phyloP scores from a whole-genome alignment of 176 grass and related monocot species.

The Triticum urartu region DNA sequence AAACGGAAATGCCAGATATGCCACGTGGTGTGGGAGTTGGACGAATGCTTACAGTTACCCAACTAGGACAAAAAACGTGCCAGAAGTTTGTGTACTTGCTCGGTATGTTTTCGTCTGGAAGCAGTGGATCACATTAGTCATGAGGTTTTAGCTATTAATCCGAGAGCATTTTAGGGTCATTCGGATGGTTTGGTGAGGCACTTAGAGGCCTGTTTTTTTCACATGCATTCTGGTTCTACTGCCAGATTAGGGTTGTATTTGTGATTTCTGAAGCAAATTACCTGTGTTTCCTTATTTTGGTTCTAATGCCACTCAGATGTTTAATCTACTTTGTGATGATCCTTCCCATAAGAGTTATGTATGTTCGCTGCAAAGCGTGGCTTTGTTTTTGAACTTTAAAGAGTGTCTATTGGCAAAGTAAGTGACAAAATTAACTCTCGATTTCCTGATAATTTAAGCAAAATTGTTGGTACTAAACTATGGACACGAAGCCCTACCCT shows the following conservation, averaged over 20 bases:
- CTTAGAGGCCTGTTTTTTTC: background rate
- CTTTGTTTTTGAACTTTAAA: background rate
- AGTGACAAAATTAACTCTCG: background rate
- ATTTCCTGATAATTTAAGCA: slow-evolving; percentile 8
- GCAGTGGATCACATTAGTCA: background rate
- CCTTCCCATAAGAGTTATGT: background rate
- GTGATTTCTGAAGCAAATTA: background rate
- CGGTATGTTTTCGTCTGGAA: background rate
- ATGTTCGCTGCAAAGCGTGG: background rate
- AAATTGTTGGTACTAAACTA: slow-evolving; percentile 1
- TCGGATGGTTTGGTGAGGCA: background rate
- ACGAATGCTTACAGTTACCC: background rate
- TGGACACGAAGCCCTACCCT: background rate
- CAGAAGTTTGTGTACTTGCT: background rate
- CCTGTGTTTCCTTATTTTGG: background rate
- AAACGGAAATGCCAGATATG: background rate
- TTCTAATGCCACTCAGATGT: background rate
- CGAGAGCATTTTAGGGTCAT: background rate
- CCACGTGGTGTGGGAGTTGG: background rate
- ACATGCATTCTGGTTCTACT: background rate
- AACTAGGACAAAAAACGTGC: background rate
- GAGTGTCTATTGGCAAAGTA: background rate
- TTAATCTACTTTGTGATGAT: background rate
- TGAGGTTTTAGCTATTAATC: background rate
- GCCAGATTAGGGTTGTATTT: background rate